Evolutionary conservation across 306 rosid genomes (phyloP).

Genomic region (Lithocarpus polystachyus): DNA sequence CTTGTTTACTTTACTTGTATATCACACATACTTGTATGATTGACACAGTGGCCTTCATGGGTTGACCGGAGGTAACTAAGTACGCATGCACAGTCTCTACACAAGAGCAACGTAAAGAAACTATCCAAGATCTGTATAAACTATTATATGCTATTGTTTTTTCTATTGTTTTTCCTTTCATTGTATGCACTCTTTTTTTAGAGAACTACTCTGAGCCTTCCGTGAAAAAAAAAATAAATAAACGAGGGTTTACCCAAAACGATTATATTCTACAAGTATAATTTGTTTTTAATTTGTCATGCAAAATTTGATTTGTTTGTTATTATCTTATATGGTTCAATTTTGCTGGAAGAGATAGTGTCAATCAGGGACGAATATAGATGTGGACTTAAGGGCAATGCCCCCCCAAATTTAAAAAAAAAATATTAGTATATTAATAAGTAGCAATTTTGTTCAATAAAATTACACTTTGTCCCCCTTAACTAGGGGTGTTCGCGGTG

Average conservation of each 20-base stretch:
- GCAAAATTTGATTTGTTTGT: background rate
- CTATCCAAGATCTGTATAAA: slow-evolving; percentile 63
- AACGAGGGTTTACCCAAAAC: slow-evolving; percentile 24
- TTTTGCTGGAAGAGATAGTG: slow-evolving; percentile 45
- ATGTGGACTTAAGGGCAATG: no score
- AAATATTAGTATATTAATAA: no score
- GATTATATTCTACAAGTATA: slow-evolving; percentile 77
- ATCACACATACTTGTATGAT: background rate
- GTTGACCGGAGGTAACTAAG: slow-evolving; percentile 68
- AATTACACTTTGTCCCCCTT: no score
- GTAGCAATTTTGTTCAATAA: no score
- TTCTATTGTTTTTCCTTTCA: background rate
- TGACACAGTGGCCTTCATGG: slow-evolving; percentile 71
- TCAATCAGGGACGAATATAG: no score
- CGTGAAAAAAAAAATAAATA: slow-evolving; percentile 3
- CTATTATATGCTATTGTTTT: background rate
- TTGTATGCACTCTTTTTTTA: slow-evolving; percentile 3
- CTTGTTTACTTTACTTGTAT: no score
- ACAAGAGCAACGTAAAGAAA: slow-evolving; percentile 59
- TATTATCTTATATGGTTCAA: background rate
- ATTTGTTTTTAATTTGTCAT: background rate
- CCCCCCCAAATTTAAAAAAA: no score
- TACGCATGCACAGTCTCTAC: slow-evolving; percentile 66
- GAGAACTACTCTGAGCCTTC: slow-evolving; percentile 57
- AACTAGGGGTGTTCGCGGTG: no score